Percentiles rank a stretch among this genome's conserved stretches.
phyloP scores from a whole-genome alignment of 345 rosid species.

The Euphorbia pulcherrima region DNA sequence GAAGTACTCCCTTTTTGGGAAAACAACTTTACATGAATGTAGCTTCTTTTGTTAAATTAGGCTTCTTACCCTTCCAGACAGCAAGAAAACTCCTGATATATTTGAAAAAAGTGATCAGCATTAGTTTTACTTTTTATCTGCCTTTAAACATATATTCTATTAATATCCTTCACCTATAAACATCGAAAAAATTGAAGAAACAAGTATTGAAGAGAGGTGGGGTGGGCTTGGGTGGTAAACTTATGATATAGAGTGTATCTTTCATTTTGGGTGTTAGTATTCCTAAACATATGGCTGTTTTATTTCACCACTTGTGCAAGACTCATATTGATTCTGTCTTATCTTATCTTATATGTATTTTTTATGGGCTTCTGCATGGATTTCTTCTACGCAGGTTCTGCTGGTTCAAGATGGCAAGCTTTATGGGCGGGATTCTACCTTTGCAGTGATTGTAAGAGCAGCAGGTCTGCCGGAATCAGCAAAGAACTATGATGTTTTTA shows the following conservation, averaged over 20 bases:
- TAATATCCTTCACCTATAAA: not conserved
- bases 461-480: conserved; percentile 65
- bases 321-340: not conserved
- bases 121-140: not conserved
- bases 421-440: conserved; percentile 76
- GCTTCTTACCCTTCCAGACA: not conserved
- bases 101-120: not conserved
- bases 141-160: not conserved
- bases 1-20: not conserved
- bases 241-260: conserved; percentile 1
- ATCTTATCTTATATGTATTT: not conserved
- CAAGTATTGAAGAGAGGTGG: not conserved
- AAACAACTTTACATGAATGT: not conserved
- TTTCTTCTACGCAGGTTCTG: conserved; percentile 55
- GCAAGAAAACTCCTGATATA: not conserved
- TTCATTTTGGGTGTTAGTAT: not conserved
- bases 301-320: conserved; percentile 2
- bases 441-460: conserved; percentile 60
- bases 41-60: not conserved
- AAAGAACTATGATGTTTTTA: conserved; percentile 61
- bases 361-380: conserved; percentile 13
- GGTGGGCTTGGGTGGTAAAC: not conserved
- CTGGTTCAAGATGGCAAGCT: conserved; percentile 97
- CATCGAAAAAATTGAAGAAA: not conserved
- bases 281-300: not conserved